Conservation (phyloP, 371 early-diverging fungal genomes). For the Zychaea mexicana region DNA sequence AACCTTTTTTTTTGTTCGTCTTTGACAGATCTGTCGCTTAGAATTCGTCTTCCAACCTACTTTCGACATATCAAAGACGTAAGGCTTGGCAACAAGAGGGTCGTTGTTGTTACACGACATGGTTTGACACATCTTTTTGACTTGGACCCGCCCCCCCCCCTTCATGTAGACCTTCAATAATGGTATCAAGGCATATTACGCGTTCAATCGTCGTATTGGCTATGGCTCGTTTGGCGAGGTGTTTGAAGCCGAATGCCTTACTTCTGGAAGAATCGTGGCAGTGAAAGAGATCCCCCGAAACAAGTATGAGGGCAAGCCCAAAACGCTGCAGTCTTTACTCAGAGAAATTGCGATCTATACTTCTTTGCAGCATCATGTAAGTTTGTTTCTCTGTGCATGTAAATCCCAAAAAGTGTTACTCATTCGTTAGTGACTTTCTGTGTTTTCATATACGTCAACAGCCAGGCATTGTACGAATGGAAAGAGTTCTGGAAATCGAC, state of each 20-base stretch:
- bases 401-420: not conserved
- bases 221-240: not conserved
- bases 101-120: not conserved
- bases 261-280: not conserved
- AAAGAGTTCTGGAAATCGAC: constrained; percentile 17
- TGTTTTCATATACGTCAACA: constrained; percentile 5
- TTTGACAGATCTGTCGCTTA: not conserved
- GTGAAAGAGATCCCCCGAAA: not conserved
- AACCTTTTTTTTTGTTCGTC: no score
- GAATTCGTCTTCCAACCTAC: not conserved
- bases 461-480: constrained; percentile 26
- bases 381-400: not conserved
- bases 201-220: not conserved
- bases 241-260: not conserved
- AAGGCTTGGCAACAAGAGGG: not conserved
- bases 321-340: not conserved
- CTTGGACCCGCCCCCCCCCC: no score
- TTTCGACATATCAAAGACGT: not conserved
- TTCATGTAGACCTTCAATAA: no score
- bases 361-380: constrained; percentile 25
- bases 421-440: not conserved
- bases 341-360: constrained; percentile 27
- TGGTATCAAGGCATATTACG: not conserved
- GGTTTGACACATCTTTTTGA: constrained; percentile 4
- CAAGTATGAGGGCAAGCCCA: not conserved